Conservation (phyloP, 352 stramenopile species). For the Thraustochytrium sp. region DNA sequence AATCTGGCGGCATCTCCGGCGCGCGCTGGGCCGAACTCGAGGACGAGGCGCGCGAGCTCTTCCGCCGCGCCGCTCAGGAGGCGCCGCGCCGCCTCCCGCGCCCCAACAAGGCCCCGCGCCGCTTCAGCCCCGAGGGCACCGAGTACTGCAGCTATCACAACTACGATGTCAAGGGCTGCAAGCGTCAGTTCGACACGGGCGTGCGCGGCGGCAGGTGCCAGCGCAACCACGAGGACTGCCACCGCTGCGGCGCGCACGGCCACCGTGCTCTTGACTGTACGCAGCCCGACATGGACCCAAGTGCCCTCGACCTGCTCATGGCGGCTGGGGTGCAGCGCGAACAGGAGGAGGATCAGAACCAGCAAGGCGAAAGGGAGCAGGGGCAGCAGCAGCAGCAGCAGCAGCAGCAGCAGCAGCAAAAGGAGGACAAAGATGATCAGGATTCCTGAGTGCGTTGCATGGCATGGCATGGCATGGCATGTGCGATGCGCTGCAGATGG, state of each 20-base stretch:
- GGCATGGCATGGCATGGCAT: too few relatives aligned
- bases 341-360: background rate
- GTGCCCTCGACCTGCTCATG: background rate
- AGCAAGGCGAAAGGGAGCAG: too few relatives aligned
- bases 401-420: too few relatives aligned
- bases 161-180: background rate
- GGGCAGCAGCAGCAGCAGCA: too few relatives aligned
- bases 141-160: conserved; percentile 16
- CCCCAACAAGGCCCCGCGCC: background rate
- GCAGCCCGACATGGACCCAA: background rate
- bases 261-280: background rate
- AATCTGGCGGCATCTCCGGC: background rate
- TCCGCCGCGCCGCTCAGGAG: background rate
- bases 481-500: too few relatives aligned
- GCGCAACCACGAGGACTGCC: background rate
- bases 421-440: too few relatives aligned
- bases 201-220: background rate
- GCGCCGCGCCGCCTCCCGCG: background rate
- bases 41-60: background rate
- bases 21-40: background rate
- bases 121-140: background rate
- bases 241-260: background rate
- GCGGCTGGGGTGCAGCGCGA: background rate
- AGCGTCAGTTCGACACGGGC: background rate
- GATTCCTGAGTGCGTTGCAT: too few relatives aligned